phyloP scores from a whole-genome alignment of 2,329 filamentous ascomycete species.

The Cercospora janseana region DNA sequence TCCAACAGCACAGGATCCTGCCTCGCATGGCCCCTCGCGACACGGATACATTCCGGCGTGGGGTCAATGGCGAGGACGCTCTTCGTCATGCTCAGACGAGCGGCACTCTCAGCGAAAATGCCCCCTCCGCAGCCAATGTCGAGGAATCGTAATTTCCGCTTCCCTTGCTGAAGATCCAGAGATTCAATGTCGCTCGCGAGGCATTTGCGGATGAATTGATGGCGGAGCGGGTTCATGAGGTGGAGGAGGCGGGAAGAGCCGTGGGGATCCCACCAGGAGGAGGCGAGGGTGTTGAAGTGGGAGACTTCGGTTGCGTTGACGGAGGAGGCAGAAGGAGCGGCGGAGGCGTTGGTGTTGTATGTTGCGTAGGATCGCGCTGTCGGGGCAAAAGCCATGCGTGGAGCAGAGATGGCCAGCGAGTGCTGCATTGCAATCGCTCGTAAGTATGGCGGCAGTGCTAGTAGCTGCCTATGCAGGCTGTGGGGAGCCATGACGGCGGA shows the following conservation, averaged over 20 bases:
- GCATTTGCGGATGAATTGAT: conserved; percentile 82
- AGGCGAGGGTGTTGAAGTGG: conserved; percentile 91
- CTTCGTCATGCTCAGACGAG: conserved; percentile 61
- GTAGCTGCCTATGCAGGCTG: conserved; percentile 6
- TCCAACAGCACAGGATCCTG: conserved; percentile 65
- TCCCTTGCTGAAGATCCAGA: conserved; percentile 11
- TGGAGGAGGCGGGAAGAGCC: conserved; percentile 89
- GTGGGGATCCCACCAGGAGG: conserved; percentile 95
- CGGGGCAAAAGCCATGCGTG: neutral
- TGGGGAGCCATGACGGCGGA: conserved; percentile 10
- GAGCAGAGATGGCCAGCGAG: conserved; percentile 1
- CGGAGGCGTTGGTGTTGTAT: conserved; percentile 25
- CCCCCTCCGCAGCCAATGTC: conserved; percentile 95
- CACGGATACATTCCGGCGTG: conserved; percentile 66
- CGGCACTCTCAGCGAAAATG: conserved; percentile 89
- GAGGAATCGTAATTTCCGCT: conserved; percentile 64
- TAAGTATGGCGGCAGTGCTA: conserved; percentile 14
- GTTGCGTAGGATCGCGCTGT: conserved; percentile 19
- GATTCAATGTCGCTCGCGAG: conserved; percentile 47
- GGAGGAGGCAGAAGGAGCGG: conserved; percentile 48
- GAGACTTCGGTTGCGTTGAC: conserved; percentile 87
- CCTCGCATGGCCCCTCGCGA: conserved; percentile 73
- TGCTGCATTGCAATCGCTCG: conserved; percentile 14
- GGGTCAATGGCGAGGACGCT: conserved; percentile 77
- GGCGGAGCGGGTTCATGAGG: conserved; percentile 95